Percentiles rank a stretch among this genome's conserved stretches.
Evolutionary conservation across 1,284 basidiomycete species (phyloP).

Genomic region (Apiotrichum mycotoxinovorans): DNA sequence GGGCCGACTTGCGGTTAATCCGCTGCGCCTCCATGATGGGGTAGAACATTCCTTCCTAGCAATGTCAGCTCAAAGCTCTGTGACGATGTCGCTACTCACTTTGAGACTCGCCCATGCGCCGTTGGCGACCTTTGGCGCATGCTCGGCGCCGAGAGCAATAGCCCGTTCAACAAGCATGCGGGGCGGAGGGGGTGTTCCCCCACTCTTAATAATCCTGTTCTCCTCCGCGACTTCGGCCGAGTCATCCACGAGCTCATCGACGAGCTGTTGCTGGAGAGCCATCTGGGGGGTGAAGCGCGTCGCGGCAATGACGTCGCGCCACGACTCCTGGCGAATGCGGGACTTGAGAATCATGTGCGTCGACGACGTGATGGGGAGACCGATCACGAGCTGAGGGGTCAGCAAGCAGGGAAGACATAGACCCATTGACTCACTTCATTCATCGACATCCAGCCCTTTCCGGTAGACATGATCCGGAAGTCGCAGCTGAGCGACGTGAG

Average conservation of each 20-base stretch:
- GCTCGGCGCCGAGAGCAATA: slow-evolving; percentile 45
- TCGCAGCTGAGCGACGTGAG: slow-evolving; percentile 78
- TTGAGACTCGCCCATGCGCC: slow-evolving; percentile 57
- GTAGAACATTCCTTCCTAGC: not conserved
- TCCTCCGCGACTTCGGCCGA: slow-evolving; percentile 38
- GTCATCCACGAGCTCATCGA: slow-evolving; percentile 65
- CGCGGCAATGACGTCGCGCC: slow-evolving; percentile 71
- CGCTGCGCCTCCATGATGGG: not conserved
- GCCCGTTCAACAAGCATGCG: slow-evolving; percentile 58
- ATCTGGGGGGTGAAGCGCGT: slow-evolving; percentile 75
- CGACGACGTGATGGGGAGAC: slow-evolving; percentile 54
- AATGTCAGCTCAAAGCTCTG: not conserved
- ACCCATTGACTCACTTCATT: slow-evolving; percentile 85
- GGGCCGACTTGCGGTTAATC: not conserved
- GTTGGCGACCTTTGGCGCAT: slow-evolving; percentile 48
- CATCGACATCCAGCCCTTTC: slow-evolving; percentile 81
- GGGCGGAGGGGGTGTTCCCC: not conserved
- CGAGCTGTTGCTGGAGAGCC: slow-evolving; percentile 62
- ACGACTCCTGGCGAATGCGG: slow-evolving; percentile 35
- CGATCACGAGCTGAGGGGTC: slow-evolving; percentile 57
- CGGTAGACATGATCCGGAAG: slow-evolving; percentile 83
- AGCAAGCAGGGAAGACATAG: no score
- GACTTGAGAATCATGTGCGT: slow-evolving; percentile 57
- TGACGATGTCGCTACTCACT: slow-evolving; percentile 36
- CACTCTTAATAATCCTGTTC: not conserved